Evolutionary conservation across 768 basidiomycete species (phyloP).

Genomic region (Suillus sp.): DNA sequence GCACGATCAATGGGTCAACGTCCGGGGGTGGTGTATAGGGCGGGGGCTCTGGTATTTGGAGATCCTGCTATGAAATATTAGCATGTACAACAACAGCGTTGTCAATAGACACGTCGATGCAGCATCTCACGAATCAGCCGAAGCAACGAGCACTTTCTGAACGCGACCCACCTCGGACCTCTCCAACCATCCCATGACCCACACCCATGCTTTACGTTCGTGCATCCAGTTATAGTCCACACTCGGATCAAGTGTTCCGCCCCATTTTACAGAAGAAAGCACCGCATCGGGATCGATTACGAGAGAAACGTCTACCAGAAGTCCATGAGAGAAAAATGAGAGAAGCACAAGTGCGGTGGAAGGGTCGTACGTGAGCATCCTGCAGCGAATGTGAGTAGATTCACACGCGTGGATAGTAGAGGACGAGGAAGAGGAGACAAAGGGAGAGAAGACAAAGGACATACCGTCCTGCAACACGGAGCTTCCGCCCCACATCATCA

Average conservation of each 20-base stretch:
- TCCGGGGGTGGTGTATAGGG: conserved; percentile 40
- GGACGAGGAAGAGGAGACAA: conserved; percentile 20
- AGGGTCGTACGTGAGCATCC: conserved; percentile 60
- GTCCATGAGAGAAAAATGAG: conserved; percentile 48
- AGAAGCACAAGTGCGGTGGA: conserved; percentile 48
- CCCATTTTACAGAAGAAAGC: conserved; percentile 16
- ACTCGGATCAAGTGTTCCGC: conserved; percentile 15
- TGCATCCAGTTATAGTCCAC: conserved; percentile 46
- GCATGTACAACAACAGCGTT: background rate
- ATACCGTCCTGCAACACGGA: conserved; percentile 63
- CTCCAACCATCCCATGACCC: conserved; percentile 64
- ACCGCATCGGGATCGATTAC: conserved; percentile 42
- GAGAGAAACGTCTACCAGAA: conserved; percentile 60
- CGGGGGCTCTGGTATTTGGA: conserved; percentile 47
- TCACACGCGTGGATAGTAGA: conserved; percentile 8
- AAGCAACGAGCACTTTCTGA: conserved; percentile 9
- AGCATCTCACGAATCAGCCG: background rate
- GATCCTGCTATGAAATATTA: conserved; percentile 31
- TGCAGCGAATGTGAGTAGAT: conserved; percentile 28
- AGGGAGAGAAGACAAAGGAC: conserved; percentile 24
- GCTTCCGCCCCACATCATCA: conserved; percentile 48
- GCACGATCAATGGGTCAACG: conserved; percentile 47
- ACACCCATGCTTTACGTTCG: conserved; percentile 52
- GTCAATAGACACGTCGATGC: conserved; percentile 4
- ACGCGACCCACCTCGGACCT: conserved; percentile 40